These are phyloP conservation scores for Bipolaris victoriae DNA, from an alignment of 2,329 filamentous ascomycete genomes.

Conservation along the genomic window DNA sequence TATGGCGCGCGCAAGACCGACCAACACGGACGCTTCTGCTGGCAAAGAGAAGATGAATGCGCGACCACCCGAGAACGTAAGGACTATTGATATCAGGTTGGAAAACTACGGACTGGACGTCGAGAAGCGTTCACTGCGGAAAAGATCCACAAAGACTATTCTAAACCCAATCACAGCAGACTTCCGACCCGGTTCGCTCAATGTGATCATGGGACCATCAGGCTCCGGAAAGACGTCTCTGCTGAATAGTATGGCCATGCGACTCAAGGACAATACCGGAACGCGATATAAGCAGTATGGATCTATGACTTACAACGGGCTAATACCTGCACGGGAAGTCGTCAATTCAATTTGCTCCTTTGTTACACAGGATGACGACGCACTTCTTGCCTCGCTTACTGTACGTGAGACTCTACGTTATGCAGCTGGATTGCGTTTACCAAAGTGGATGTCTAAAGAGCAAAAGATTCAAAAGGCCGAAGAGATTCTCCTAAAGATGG, in stretches of 20 bases:
- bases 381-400: conserved; percentile 73
- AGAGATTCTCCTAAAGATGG: conserved; percentile 75
- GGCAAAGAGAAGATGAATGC: conserved; percentile 73
- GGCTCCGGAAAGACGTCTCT: conserved; percentile 78
- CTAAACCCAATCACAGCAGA: conserved; percentile 69
- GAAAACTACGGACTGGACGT: conserved; percentile 69
- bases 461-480: conserved; percentile 73
- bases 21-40: conserved; percentile 65
- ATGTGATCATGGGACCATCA: conserved; percentile 81
- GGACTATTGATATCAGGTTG: conserved; percentile 69
- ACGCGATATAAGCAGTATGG: conserved; percentile 69
- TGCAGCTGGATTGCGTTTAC: conserved; percentile 73
- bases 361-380: conserved; percentile 80
- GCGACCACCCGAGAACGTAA: conserved; percentile 59
- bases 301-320: conserved; percentile 71
- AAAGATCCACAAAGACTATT: conserved; percentile 61
- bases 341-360: conserved; percentile 76
- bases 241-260: conserved; percentile 73
- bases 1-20: conserved; percentile 66
- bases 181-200: conserved; percentile 72
- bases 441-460: conserved; percentile 70
- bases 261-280: conserved; percentile 66
- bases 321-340: conserved; percentile 70
- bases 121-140: conserved; percentile 63
- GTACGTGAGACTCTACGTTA: conserved; percentile 74